phyloP scores from a whole-genome alignment of 2,329 filamentous ascomycete species.

The Calonectria pseudoreteaudii region DNA sequence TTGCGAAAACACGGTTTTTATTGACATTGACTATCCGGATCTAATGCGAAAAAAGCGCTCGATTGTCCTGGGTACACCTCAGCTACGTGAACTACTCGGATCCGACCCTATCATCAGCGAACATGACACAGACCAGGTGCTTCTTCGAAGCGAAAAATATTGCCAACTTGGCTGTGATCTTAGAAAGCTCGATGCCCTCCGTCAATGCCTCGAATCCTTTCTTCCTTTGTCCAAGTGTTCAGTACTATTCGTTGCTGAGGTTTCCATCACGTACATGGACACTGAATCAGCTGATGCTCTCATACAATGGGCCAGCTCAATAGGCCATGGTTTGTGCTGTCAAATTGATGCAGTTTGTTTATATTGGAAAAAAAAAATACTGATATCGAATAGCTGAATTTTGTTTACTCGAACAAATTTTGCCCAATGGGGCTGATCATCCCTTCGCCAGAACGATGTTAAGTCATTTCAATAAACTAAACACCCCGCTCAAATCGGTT shows the following conservation, averaged over 20 bases:
- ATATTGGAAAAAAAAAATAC: constrained; percentile 15
- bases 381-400: constrained; percentile 69
- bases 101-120: constrained; percentile 48
- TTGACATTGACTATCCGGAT: constrained; percentile 89
- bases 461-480: constrained; percentile 82
- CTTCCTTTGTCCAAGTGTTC: constrained; percentile 68
- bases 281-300: constrained; percentile 77
- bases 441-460: constrained; percentile 92
- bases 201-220: constrained; percentile 68
- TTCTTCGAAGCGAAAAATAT: constrained; percentile 78
- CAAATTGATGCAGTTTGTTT: neutral
- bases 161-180: constrained; percentile 86
- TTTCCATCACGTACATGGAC: constrained; percentile 93
- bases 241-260: constrained; percentile 87
- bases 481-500: constrained; percentile 82
- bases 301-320: constrained; percentile 79
- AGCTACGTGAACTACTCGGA: constrained; percentile 60
- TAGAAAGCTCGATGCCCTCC: constrained; percentile 72
- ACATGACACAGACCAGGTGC: constrained; percentile 57
- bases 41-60: constrained; percentile 80
- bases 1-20: constrained; percentile 73
- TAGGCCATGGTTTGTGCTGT: constrained; percentile 70
- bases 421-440: constrained; percentile 81
- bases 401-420: constrained; percentile 86
- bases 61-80: constrained; percentile 72